A percentile compares a stretch with the other conserved stretches of the same genome.
Evolutionary conservation across 2,329 filamentous ascomycete species (phyloP).

Genomic region (Alternaria dauci): DNA sequence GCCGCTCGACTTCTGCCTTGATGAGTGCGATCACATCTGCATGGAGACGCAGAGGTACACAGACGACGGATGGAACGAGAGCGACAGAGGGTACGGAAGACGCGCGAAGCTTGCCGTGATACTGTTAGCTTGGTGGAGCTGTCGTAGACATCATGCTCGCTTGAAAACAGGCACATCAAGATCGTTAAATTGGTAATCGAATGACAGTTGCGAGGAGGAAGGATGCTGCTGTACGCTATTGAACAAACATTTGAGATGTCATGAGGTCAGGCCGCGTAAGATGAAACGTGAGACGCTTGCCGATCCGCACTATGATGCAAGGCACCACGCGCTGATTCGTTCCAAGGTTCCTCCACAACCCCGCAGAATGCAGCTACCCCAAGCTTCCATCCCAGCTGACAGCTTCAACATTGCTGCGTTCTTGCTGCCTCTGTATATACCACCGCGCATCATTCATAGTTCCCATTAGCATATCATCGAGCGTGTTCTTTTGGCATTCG

Average conservation of each 20-base stretch:
- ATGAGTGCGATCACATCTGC: slow-evolving; percentile 31
- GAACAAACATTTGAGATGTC: not conserved
- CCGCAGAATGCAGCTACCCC: slow-evolving; percentile 34
- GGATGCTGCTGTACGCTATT: not conserved
- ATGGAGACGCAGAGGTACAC: slow-evolving; percentile 34
- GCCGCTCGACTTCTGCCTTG: slow-evolving; percentile 27
- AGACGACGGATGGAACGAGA: not conserved
- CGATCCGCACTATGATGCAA: slow-evolving; percentile 30
- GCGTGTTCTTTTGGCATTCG: slow-evolving; percentile 1
- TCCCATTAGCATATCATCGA: slow-evolving; percentile 3
- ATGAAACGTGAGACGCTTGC: slow-evolving; percentile 15
- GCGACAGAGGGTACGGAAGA: not conserved
- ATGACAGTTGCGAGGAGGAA: not conserved
- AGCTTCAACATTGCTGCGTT: slow-evolving; percentile 19
- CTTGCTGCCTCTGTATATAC: slow-evolving; percentile 3
- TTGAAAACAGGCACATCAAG: not conserved
- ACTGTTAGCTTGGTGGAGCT: not conserved
- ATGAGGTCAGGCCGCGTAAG: slow-evolving; percentile 11
- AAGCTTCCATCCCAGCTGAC: slow-evolving; percentile 27
- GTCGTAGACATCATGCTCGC: not conserved
- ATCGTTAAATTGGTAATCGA: not conserved
- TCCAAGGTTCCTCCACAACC: slow-evolving; percentile 20
- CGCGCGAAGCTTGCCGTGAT: slow-evolving; percentile 19
- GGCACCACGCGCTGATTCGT: slow-evolving; percentile 38
- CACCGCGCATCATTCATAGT: not conserved